Evolutionary conservation across 805 yeast genomes (phyloP).

Genomic region (Candida ponderosae): DNA sequence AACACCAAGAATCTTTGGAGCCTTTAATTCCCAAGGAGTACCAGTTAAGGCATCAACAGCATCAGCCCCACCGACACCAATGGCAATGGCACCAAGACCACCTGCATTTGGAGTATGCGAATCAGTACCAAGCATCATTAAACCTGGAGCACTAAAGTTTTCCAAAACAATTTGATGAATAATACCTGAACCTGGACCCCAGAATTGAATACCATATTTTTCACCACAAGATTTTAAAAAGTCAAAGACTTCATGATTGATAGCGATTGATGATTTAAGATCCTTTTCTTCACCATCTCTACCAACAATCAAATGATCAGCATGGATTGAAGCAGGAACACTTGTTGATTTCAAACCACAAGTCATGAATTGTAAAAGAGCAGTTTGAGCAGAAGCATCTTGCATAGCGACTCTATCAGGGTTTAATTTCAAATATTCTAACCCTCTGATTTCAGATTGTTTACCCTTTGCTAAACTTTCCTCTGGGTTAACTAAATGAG

Average conservation of each 20-base stretch:
- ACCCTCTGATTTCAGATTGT: slow-evolving; percentile 64
- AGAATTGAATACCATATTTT: slow-evolving; percentile 94
- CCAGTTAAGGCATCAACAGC: slow-evolving; percentile 96
- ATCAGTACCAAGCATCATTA: slow-evolving; percentile 92
- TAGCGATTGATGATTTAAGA: slow-evolving; percentile 68
- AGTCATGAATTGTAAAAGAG: slow-evolving; percentile 96
- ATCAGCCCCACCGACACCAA: slow-evolving; percentile 99
- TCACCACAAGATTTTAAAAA: slow-evolving; percentile 86
- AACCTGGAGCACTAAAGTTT: slow-evolving; percentile 97
- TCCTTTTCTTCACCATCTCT: slow-evolving; percentile 87
- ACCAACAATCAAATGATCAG: slow-evolving; percentile 97
- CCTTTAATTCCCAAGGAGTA: slow-evolving; percentile 95
- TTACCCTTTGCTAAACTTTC: slow-evolving; percentile 57
- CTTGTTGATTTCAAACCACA: slow-evolving; percentile 83
- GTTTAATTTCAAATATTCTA: slow-evolving; percentile 81
- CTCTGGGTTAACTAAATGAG: slow-evolving; percentile 86
- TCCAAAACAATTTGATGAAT: slow-evolving; percentile 95
- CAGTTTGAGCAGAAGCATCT: slow-evolving; percentile 99
- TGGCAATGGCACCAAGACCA: slow-evolving; percentile 95
- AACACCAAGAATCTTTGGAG: slow-evolving; percentile 93
- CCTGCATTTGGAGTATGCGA: slow-evolving; percentile 98
- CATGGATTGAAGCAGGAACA: slow-evolving; percentile 94
- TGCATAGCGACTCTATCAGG: slow-evolving; percentile 99
- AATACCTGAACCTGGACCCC: slow-evolving; percentile 99
- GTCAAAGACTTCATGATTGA: slow-evolving; percentile 93